Evolutionary conservation across 1,284 basidiomycete genomes (phyloP).

Genomic region (Exsudoporus floridanus): DNA sequence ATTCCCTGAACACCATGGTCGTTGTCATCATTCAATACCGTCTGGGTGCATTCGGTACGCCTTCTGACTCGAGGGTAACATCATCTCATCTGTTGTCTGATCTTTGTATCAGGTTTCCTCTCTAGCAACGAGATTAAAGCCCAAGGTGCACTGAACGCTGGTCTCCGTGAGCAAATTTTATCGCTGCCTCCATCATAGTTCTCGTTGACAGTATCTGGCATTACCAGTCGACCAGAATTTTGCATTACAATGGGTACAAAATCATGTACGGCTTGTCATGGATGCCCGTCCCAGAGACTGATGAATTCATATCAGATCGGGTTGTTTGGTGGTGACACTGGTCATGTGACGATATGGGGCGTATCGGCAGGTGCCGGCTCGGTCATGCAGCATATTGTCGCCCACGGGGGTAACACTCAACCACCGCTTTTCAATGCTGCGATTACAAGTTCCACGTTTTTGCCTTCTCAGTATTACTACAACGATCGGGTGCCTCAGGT

Average conservation of each 20-base stretch:
- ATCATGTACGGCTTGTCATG: constrained; percentile 18
- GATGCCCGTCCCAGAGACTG: not conserved
- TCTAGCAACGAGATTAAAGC: constrained; percentile 28
- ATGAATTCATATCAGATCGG: constrained; percentile 18
- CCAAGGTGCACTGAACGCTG: constrained; percentile 32
- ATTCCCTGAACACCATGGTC: constrained; percentile 32
- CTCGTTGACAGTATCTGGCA: not conserved
- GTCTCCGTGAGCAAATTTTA: constrained; percentile 27
- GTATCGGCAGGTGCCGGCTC: constrained; percentile 26
- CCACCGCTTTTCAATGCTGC: constrained; percentile 25
- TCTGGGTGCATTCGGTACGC: constrained; percentile 43
- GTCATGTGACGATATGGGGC: constrained; percentile 33
- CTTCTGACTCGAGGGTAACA: not conserved
- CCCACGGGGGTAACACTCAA: constrained; percentile 18
- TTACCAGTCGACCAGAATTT: constrained; percentile 30
- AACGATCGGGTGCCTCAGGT: constrained; percentile 22
- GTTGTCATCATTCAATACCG: constrained; percentile 44
- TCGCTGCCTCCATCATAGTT: not conserved
- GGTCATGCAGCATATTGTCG: constrained; percentile 20
- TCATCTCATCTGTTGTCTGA: not conserved
- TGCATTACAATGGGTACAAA: constrained; percentile 35
- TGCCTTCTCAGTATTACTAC: constrained; percentile 32
- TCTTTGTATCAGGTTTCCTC: constrained; percentile 27
- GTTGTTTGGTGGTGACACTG: constrained; percentile 29
- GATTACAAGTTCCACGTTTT: constrained; percentile 28